Conservation (phyloP, 2,329 filamentous ascomycete genomes). For the Bipolaris bicolor region DNA sequence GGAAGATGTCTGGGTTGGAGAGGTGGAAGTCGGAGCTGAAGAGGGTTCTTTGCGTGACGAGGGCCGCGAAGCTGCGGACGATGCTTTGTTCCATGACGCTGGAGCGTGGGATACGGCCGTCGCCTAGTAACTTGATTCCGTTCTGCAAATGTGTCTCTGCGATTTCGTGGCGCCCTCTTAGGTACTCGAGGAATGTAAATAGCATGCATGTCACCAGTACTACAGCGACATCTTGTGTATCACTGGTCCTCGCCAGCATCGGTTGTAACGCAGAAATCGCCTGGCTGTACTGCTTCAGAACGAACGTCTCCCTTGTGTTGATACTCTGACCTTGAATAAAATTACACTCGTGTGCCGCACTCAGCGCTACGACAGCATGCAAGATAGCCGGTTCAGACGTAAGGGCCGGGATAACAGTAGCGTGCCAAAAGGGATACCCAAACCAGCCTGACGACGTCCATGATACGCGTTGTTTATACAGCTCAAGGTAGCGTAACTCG, state of each 20-base stretch:
- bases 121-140: slow-evolving; percentile 50
- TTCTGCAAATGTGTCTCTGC: slow-evolving; percentile 51
- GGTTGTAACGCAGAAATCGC: slow-evolving; percentile 47
- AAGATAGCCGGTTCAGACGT: slow-evolving; percentile 49
- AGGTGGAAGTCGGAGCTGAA: slow-evolving; percentile 15
- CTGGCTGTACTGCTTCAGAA: slow-evolving; percentile 50
- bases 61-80: slow-evolving; percentile 50
- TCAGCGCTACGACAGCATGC: slow-evolving; percentile 53
- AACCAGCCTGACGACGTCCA: slow-evolving; percentile 14
- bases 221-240: slow-evolving; percentile 39
- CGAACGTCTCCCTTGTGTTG: slow-evolving; percentile 28
- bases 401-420: slow-evolving; percentile 50
- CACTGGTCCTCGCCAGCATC: slow-evolving; percentile 17
- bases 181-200: slow-evolving; percentile 51
- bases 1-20: not conserved
- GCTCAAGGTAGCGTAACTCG: slow-evolving; percentile 10
- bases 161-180: slow-evolving; percentile 49
- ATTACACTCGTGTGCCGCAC: slow-evolving; percentile 40
- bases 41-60: slow-evolving; percentile 25
- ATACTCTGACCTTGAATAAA: slow-evolving; percentile 2
- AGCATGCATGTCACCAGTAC: slow-evolving; percentile 52
- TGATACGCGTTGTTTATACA: slow-evolving; percentile 5
- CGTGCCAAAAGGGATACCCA: slow-evolving; percentile 47
- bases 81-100: slow-evolving; percentile 54
- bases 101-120: slow-evolving; percentile 18